phyloP scores from a whole-genome alignment of 2,329 filamentous ascomycete genomes.

The Colletotrichum tamarilloi region DNA sequence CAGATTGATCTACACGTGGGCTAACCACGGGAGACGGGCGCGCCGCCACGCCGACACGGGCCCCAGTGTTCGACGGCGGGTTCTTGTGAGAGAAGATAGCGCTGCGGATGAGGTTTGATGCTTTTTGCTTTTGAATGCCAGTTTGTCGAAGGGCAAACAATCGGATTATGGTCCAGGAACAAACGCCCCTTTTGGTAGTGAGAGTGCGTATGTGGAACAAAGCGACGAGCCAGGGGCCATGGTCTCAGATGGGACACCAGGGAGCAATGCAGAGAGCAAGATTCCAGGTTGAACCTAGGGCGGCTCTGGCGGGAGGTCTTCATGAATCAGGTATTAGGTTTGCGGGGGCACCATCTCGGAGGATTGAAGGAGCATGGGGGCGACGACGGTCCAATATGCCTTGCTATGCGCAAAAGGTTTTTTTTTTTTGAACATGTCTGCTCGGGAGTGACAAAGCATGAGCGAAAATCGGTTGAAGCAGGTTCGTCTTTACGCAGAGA shows the following conservation, averaged over 20 bases:
- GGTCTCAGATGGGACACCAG: background rate
- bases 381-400: slow-evolving; percentile 3
- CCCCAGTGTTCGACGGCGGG: background rate
- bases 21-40: background rate
- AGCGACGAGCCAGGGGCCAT: background rate
- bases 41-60: background rate
- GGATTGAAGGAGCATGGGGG: background rate
- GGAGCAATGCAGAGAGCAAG: background rate
- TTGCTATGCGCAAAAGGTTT: background rate
- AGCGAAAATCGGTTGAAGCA: background rate
- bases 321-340: slow-evolving; percentile 24
- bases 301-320: slow-evolving; percentile 10
- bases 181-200: background rate
- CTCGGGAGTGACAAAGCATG: background rate
- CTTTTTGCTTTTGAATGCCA: background rate
- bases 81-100: background rate
- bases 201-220: background rate
- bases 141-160: background rate
- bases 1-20: slow-evolving; percentile 4
- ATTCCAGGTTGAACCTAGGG: slow-evolving; percentile 8
- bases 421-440: slow-evolving; percentile 18
- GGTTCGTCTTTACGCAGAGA: slow-evolving; percentile 22
- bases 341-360: background rate
- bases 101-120: background rate
- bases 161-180: background rate